Percentiles rank a stretch among this genome's conserved stretches.
Conservation (phyloP, 345 rosid species). For the Eucalyptus erythrocorys region DNA sequence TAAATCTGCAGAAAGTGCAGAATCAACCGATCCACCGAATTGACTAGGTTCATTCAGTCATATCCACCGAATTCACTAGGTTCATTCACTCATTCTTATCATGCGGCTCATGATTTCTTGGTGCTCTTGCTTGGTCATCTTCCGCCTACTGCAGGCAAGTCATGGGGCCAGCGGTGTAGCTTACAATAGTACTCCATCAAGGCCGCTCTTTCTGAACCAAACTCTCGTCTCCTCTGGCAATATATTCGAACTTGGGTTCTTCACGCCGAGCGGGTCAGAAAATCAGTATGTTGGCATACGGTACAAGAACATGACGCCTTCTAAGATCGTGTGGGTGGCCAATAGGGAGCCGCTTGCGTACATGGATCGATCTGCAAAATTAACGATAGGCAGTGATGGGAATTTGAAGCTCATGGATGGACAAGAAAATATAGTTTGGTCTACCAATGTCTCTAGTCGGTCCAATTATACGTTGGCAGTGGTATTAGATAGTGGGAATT, state of each 20-base stretch:
- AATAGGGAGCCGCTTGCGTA: too few species aligned
- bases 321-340: too few species aligned
- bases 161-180: background rate
- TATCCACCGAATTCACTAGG: background rate
- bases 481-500: too few species aligned
- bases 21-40: background rate
- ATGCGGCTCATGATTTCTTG: background rate
- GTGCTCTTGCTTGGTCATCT: background rate
- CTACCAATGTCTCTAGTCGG: too few species aligned
- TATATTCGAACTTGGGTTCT: background rate
- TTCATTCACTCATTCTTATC: too few species aligned
- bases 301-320: background rate
- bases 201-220: background rate
- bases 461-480: too few species aligned
- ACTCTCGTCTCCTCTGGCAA: background rate
- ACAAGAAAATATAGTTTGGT: too few species aligned
- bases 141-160: background rate
- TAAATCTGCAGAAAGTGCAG: background rate
- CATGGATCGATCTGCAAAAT: too few species aligned
- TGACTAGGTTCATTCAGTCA: too few species aligned
- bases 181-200: background rate
- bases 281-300: background rate
- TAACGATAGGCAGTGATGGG: too few species aligned
- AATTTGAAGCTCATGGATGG: too few species aligned
- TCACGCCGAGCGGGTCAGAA: background rate